phyloP scores from a whole-genome alignment of 352 stramenopile species.

The Phytophthora ohioensis region DNA sequence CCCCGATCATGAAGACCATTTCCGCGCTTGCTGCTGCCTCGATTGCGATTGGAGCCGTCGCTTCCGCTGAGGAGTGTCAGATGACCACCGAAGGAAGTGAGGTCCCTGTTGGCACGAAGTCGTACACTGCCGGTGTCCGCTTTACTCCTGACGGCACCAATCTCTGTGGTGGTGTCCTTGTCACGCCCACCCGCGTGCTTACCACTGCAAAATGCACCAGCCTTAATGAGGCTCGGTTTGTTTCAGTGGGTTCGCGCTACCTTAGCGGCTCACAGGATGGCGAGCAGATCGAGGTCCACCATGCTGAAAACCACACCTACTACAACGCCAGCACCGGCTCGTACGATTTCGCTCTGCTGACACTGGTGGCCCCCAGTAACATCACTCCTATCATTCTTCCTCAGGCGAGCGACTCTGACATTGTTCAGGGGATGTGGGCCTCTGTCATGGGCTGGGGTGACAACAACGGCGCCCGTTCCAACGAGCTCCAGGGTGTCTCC shows the following conservation, averaged over 20 bases:
- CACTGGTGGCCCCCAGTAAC: slow-evolving; percentile 3
- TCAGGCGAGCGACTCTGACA: slow-evolving; percentile 3
- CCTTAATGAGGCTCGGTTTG: slow-evolving; percentile 5
- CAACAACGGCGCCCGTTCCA: not conserved
- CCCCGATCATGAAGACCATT: slow-evolving; percentile 4
- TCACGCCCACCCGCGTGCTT: slow-evolving; percentile 7
- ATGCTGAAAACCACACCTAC: slow-evolving; percentile 8
- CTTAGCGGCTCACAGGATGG: not conserved
- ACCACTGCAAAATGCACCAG: slow-evolving; percentile 6
- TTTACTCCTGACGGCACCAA: slow-evolving; percentile 4
- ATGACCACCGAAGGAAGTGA: not conserved
- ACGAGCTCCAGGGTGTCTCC: not conserved
- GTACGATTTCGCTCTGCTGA: slow-evolving; percentile 11
- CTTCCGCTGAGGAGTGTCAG: not conserved
- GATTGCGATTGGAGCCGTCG: slow-evolving; percentile 5
- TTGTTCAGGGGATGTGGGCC: not conserved
- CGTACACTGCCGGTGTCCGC: slow-evolving; percentile 4
- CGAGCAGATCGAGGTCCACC: slow-evolving; percentile 11
- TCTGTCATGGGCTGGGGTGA: slow-evolving; percentile 1
- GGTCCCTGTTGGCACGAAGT: not conserved
- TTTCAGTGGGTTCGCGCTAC: slow-evolving; percentile 7
- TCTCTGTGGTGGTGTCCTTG: slow-evolving; percentile 1
- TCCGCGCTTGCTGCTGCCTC: slow-evolving; percentile 2
- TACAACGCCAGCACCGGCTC: slow-evolving; percentile 8
- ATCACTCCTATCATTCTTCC: slow-evolving; percentile 1